phyloP scores from a whole-genome alignment of 2,329 filamentous ascomycete species.

The Tolypocladium nubicola region DNA sequence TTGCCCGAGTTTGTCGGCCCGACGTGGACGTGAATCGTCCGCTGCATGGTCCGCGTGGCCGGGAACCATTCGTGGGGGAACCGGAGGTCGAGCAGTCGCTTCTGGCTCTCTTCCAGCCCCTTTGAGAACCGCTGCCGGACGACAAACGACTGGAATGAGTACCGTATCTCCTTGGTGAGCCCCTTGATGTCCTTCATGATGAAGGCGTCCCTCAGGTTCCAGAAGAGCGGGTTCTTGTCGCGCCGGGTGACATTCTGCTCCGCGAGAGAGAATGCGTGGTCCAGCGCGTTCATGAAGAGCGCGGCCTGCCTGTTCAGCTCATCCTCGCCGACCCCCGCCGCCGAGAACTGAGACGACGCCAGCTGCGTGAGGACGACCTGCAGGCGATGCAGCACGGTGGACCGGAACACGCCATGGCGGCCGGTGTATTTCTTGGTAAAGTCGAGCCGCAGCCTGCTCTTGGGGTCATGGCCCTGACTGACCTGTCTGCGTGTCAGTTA shows the following conservation, averaged over 20 bases:
- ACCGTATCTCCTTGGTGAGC: constrained; percentile 49
- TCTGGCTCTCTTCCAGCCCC: constrained; percentile 47
- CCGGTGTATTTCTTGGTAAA: constrained; percentile 12
- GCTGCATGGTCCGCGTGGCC: constrained; percentile 65
- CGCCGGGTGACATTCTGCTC: constrained; percentile 24
- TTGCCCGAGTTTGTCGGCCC: constrained; percentile 97
- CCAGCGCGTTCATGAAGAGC: constrained; percentile 34
- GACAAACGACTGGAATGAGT: constrained; percentile 57
- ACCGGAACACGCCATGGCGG: constrained; percentile 20
- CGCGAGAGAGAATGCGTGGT: constrained; percentile 34
- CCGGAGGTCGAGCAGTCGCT: constrained; percentile 67
- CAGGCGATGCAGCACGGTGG: constrained; percentile 25
- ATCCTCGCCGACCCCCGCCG: constrained; percentile 19
- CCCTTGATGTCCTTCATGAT: constrained; percentile 38
- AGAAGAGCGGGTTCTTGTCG: constrained; percentile 43
- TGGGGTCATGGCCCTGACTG: constrained; percentile 23
- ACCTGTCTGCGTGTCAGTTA: constrained; percentile 11
- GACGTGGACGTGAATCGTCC: constrained; percentile 84
- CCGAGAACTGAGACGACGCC: constrained; percentile 11
- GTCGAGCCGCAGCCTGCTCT: constrained; percentile 17
- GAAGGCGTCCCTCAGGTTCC: constrained; percentile 49
- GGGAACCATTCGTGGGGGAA: constrained; percentile 91
- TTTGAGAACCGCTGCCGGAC: constrained; percentile 46
- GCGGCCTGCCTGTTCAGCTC: constrained; percentile 33
- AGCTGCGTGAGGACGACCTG: constrained; percentile 20